A percentile compares a stretch with the other conserved stretches of the same genome.
These are phyloP conservation scores for Talaromyces sp. DNA, from an alignment of 2,329 filamentous ascomycete genomes.

Conservation along the genomic window DNA sequence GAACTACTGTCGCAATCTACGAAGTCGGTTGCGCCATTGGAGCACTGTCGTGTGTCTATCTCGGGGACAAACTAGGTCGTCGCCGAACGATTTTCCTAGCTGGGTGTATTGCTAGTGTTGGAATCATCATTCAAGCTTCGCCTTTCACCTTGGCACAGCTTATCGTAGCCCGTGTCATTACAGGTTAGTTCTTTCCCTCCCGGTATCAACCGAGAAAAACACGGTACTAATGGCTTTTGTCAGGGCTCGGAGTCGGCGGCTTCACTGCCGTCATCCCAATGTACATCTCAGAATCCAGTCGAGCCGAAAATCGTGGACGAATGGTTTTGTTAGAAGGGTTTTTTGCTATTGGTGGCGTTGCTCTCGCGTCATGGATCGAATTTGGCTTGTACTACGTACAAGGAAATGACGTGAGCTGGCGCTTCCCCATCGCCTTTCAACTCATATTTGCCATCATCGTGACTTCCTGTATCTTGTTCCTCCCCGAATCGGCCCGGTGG, in stretches of 20 bases:
- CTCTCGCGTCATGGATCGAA: conserved; percentile 16
- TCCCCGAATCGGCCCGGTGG: conserved; percentile 18
- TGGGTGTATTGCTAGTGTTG: conserved; percentile 41
- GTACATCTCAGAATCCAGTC: conserved; percentile 17
- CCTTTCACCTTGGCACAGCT: conserved; percentile 42
- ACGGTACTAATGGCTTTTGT: neutral
- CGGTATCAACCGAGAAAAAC: neutral
- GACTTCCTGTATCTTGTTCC: conserved; percentile 31
- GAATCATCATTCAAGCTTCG: conserved; percentile 44
- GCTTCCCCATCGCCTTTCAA: conserved; percentile 47
- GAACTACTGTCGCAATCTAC: conserved; percentile 26
- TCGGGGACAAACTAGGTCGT: conserved; percentile 48
- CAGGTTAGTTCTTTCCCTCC: conserved; percentile 28
- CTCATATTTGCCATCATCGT: conserved; percentile 41
- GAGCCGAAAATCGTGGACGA: conserved; percentile 12
- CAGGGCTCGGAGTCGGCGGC: conserved; percentile 26
- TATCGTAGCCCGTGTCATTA: conserved; percentile 46
- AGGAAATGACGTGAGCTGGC: conserved; percentile 28
- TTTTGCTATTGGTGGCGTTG: conserved; percentile 27
- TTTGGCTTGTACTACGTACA: conserved; percentile 16
- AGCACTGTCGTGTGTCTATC: conserved; percentile 39
- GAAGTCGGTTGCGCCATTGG: conserved; percentile 32
- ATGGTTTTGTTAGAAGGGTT: conserved; percentile 28
- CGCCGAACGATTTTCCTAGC: conserved; percentile 41
- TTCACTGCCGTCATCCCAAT: conserved; percentile 28